Evolutionary conservation across 2,329 filamentous ascomycete genomes (phyloP), one percentile per base, ranked within the genome.

Genomic region (Trichoderma brevicompactum): DNA sequence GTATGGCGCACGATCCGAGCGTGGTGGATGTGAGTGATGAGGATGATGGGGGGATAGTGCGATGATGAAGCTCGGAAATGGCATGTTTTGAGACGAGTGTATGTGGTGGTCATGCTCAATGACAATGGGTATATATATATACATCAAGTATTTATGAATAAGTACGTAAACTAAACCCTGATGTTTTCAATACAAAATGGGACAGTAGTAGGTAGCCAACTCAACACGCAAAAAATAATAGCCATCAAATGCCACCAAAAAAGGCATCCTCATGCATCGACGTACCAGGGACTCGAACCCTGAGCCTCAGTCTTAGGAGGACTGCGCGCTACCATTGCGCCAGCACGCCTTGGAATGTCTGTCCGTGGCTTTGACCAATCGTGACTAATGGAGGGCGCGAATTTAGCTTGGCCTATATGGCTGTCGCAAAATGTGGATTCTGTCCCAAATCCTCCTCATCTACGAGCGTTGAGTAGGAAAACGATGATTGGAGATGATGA

Each of bases 1-100:
- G 89, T 68, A 69, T 92, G 40, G 87, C 84, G n/a, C 55, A 70
- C 58, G 67, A 70, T 36, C 62, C 65, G 54, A 66, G 66, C 36
- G 67, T 68, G 15, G 28, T 36, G 12, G 54, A 32, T 7, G 34
- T 8, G 7, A n/a, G 15, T 40, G 49, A 40, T 48, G 54, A 60
- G n/a, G 19, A 15, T 15, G 55, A 49, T 10, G 52, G n/a, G 13
- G 44, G 34, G 15, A 48, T 60, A 12, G 55, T 40, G 44, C 17
- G 34, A 48, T 38, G 56, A 38, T 12, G 43, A 13, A 19, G 36
- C 17, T 8, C 23, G 50, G 56, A 36, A 5, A 15, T 23, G 10
- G n/a, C 46, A 10, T 32, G 17, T 49, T n/a, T 15, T 32, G 23
- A n/a, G 23, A 28, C 5, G 23, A 28, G 23, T 28, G 5, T 28